Base-by-base conservation (phyloP, 768 basidiomycete species). In the Leccinum subtestaceum region DNA sequence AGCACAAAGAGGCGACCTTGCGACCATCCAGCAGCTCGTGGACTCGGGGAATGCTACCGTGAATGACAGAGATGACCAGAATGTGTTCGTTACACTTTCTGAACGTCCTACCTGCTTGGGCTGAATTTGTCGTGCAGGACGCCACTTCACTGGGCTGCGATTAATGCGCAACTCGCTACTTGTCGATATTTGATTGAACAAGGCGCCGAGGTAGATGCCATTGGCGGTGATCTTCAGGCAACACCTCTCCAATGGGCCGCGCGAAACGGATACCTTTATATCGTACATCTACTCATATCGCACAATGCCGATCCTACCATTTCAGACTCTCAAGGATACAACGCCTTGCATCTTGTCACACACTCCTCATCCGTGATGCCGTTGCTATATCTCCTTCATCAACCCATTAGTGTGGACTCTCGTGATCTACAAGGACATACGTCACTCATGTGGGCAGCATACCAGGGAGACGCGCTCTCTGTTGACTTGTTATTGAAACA, bases 191-290 rank as follows among this genome's bases (percentile, higher is more conserved):
- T 99, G 17, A 78, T 99, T 36, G 92, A 95, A 63, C 87, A 93
- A 65, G 96, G 95, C 21, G 96, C 96, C 0, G 93, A 96, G 56
- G 91, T 98, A 19, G 97, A 99, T 63, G 92, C 93, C 3, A 77
- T 90, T 9, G 97, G 97, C 19, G 97, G 97, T 4, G 96, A 98
- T 73, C 83, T 99, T 29, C 80, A 89, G 29, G 96, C 95, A 2
- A 96, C 95, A 1, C 95, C 97, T 1, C 82, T 98, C 78, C 95
- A 98, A 72, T 99, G 97, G 97, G 97, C 97, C 0, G 94, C 96
- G 3, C 85, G 95, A 56, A 97, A 95, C 69, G 97, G 97, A 21
- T 95, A 97, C 75, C 85, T 98, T 69, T 96, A 97, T 69, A 82
- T 98, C 61, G 89, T 98, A 43, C 95, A 98, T 62, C 81, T 99